Conservation (phyloP, 352 stramenopile genomes). For the Globisporangium paddicum region DNA sequence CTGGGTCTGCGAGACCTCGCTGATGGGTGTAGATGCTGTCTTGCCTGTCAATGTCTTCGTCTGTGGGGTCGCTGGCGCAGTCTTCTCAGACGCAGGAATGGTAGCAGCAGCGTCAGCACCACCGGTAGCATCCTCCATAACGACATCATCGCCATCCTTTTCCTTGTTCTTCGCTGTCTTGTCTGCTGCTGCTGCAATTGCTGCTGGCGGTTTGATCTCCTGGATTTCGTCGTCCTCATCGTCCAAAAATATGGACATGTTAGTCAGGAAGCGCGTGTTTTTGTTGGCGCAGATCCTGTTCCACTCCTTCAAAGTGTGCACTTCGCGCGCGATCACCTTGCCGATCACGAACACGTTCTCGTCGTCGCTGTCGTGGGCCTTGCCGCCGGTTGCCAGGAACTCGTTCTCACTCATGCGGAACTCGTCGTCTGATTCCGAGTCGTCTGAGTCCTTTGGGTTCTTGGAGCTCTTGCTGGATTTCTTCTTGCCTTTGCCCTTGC, state of each 20-base stretch:
- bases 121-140: neutral
- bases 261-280: constrained; percentile 70
- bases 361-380: constrained; percentile 18
- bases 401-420: constrained; percentile 17
- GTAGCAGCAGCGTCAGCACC: neutral
- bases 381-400: neutral
- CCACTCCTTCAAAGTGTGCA: constrained; percentile 80
- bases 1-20: constrained; percentile 20
- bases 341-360: constrained; percentile 82
- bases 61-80: constrained; percentile 3
- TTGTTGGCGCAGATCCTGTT: constrained; percentile 65
- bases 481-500: constrained; percentile 14
- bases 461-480: constrained; percentile 3
- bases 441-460: neutral
- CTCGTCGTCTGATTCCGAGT: constrained; percentile 19
- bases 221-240: constrained; percentile 30
- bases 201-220: neutral
- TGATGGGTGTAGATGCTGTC: constrained; percentile 2
- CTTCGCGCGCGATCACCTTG: constrained; percentile 74
- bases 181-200: neutral
- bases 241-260: constrained; percentile 79
- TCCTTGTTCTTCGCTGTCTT: constrained; percentile 5
- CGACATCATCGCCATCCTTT: neutral
- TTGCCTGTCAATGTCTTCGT: neutral
- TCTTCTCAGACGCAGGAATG: neutral